phyloP scores from a whole-genome alignment of 1,139 yeast genomes.

The Kodamaea sp. region DNA sequence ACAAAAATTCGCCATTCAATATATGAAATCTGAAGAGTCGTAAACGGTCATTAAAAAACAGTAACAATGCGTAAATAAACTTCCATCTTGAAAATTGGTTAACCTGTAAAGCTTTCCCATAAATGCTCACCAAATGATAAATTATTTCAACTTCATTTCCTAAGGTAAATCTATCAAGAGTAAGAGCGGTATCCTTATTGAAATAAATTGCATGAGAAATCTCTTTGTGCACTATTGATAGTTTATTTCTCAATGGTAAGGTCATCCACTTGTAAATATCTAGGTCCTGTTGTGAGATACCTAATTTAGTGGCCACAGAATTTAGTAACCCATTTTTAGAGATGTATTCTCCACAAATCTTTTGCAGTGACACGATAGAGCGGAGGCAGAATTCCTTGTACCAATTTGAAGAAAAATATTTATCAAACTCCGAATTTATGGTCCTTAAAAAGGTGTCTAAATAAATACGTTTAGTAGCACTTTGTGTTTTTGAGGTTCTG shows the following conservation, averaged over 20 bases:
- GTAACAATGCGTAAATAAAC: slow-evolving; percentile 21
- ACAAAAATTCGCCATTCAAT: slow-evolving; percentile 18
- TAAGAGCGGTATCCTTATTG: slow-evolving; percentile 16
- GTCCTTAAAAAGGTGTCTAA: slow-evolving; percentile 23
- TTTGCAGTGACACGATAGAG: slow-evolving; percentile 25
- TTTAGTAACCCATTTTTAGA: slow-evolving; percentile 16
- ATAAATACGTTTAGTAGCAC: slow-evolving; percentile 16
- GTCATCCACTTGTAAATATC: slow-evolving; percentile 26
- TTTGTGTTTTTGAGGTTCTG: slow-evolving; percentile 10
- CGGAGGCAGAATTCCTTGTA: slow-evolving; percentile 31
- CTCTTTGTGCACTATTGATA: slow-evolving; percentile 28
- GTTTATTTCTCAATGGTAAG: slow-evolving; percentile 20
- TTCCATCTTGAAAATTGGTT: slow-evolving; percentile 30
- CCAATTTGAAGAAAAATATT: slow-evolving; percentile 21
- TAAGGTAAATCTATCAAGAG: slow-evolving; percentile 25
- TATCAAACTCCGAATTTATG: slow-evolving; percentile 28
- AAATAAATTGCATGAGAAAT: slow-evolving; percentile 22
- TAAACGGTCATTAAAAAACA: slow-evolving; percentile 19
- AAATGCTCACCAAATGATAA: slow-evolving; percentile 31
- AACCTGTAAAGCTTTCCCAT: slow-evolving; percentile 21
- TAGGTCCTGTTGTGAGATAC: slow-evolving; percentile 26
- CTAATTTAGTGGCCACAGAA: slow-evolving; percentile 28
- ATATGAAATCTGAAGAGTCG: slow-evolving; percentile 17
- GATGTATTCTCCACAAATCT: slow-evolving; percentile 17
- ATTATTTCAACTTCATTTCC: slow-evolving; percentile 23